These are phyloP conservation scores for Rhodotorula sp. DNA, from an alignment of 1,284 basidiomycete genomes.

Conservation along the genomic window DNA sequence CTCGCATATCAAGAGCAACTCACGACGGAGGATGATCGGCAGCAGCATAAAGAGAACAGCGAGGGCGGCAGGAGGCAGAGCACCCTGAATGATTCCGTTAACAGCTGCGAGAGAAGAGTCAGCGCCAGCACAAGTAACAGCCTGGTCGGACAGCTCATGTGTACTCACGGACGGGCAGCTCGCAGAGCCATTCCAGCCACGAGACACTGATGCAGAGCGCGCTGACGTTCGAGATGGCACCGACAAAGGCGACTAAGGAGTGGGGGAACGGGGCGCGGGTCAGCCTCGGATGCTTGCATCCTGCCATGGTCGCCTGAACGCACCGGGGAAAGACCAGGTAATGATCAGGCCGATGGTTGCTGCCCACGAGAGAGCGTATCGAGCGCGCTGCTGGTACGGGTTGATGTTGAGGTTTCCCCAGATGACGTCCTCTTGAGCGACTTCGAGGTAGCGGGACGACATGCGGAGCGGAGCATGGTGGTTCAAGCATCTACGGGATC, in stretches of 20 bases:
- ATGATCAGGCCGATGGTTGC: constrained; percentile 62
- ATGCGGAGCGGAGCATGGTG: constrained; percentile 59
- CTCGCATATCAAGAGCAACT: constrained; percentile 34
- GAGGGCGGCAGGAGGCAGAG: constrained; percentile 78
- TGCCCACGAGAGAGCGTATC: constrained; percentile 54
- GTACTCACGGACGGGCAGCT: constrained; percentile 56
- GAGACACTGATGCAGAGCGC: constrained; percentile 62
- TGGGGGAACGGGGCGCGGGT: not conserved
- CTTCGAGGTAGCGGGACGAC: constrained; percentile 60
- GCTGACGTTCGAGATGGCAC: constrained; percentile 76
- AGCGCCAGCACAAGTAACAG: no score
- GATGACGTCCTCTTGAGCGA: constrained; percentile 80
- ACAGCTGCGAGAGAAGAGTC: constrained; percentile 52
- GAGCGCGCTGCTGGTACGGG: constrained; percentile 76
- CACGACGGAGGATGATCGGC: constrained; percentile 75
- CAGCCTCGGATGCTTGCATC: no score
- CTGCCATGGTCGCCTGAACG: not conserved
- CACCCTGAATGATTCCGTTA: constrained; percentile 81
- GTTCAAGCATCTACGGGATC: constrained; percentile 28
- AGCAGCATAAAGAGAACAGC: constrained; percentile 88
- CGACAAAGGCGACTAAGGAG: constrained; percentile 64
- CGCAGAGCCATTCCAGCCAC: constrained; percentile 83
- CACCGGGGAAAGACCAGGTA: constrained; percentile 60
- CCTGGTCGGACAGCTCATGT: not conserved
- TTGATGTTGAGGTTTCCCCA: constrained; percentile 86